These are phyloP conservation scores for Phytopythium vexans DNA, from an alignment of 352 stramenopile genomes.

Conservation along the genomic window DNA sequence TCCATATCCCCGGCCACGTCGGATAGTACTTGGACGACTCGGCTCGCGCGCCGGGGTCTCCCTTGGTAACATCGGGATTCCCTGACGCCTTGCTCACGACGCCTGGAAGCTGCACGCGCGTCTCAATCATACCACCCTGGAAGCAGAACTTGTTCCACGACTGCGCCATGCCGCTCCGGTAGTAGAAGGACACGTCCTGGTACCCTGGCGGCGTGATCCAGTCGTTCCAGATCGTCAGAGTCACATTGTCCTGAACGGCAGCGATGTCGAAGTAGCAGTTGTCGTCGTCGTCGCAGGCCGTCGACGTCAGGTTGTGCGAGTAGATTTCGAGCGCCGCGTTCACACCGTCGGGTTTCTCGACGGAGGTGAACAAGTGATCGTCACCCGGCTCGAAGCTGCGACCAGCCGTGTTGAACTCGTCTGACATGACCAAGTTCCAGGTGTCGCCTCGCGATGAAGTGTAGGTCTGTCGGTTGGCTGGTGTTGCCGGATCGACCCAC, in stretches of 20 bases:
- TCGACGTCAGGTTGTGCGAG: slow-evolving; percentile 19
- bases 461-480: no score
- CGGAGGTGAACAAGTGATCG: slow-evolving; percentile 86
- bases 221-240: slow-evolving; percentile 50
- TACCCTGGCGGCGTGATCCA: slow-evolving; percentile 17
- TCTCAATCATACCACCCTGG: slow-evolving; percentile 28
- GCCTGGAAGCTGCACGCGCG: slow-evolving; percentile 62
- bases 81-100: no score
- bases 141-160: slow-evolving; percentile 63
- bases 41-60: no score
- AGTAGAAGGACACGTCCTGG: slow-evolving; percentile 15
- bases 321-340: slow-evolving; percentile 28
- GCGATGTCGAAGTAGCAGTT: slow-evolving; percentile 40
- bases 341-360: slow-evolving; percentile 24
- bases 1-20: no score
- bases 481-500: no score
- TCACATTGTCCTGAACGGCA: slow-evolving; percentile 28
- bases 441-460: no score
- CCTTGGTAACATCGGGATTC: no score
- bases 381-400: no score
- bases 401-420: no score
- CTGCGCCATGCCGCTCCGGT: slow-evolving; percentile 82
- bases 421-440: no score
- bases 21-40: no score
- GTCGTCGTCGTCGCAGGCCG: slow-evolving; percentile 17